These are phyloP conservation scores for Triadica sebifera DNA, from an alignment of 345 rosid genomes.

Conservation along the genomic window DNA sequence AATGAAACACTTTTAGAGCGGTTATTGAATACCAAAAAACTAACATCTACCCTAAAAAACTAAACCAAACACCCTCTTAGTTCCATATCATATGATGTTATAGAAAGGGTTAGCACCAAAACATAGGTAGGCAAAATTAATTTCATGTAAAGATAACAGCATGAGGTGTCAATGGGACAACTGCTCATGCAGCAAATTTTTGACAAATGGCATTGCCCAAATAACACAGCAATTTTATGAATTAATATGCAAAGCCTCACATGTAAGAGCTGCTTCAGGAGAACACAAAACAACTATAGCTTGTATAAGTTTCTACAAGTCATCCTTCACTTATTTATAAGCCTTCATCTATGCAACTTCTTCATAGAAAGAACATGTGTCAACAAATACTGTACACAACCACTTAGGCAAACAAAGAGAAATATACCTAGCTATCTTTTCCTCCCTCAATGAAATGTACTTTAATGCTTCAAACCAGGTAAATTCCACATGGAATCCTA, in stretches of 20 bases:
- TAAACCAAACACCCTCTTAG: no score
- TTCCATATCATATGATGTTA: neutral
- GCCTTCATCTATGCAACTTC: neutral
- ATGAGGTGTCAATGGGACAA: neutral
- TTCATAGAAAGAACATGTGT: neutral
- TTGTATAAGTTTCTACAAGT: neutral
- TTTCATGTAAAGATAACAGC: neutral
- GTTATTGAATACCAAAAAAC: no score
- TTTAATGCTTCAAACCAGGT: slow-evolving; percentile 79
- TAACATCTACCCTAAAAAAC: no score
- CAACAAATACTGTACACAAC: neutral
- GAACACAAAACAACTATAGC: neutral
- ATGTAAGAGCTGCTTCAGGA: neutral
- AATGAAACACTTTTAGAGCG: no score
- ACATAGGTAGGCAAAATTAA: neutral
- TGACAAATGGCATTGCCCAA: neutral
- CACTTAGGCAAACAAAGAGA: neutral
- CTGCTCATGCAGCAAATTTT: neutral
- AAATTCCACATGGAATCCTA: slow-evolving; percentile 82
- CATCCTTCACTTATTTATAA: neutral
- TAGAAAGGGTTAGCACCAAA: neutral
- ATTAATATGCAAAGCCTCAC: neutral
- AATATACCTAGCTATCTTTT: slow-evolving; percentile 54
- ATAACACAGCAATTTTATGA: neutral
- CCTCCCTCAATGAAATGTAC: slow-evolving; percentile 57